Evolutionary conservation across 2,329 filamentous ascomycete species (phyloP), one percentile per base, ranked within the genome.

Genomic region (Colletotrichum euphorbiae): DNA sequence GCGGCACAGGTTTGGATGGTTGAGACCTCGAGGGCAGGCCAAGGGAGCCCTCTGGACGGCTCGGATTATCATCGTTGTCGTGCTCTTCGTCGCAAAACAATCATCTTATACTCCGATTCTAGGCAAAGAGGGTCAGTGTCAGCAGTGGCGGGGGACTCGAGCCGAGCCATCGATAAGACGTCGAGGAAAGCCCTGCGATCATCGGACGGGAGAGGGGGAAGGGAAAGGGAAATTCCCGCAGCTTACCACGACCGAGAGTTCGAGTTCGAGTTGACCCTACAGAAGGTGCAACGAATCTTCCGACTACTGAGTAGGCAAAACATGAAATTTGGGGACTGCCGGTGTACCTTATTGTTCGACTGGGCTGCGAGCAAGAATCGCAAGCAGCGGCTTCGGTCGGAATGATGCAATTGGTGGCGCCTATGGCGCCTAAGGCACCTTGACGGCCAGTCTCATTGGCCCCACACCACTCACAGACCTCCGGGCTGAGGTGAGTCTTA

Each of bases 41-140:
- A 69, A 33, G 17, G 67, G 63, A 69, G 63, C 52, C 63, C 57
- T 69, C 17, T 66, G 58, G n/a, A 62, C 45, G 62, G 62, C 67
- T 67, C 67, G 56, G 51, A 67, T 61, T 61, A 69, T 67, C 67
- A 69, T 69, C 63, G 67, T 69, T 59, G 36, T 66, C 66, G 66
- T 69, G 62, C 61, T 15, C 55, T 33, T 33, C 55, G 67, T 43
- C 67, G 62, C 63, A 67, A 28, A 19, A 62, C 62, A 45, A 68
- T 62, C 67, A 69, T 69, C 36, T 69, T 69, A 11, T 33, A 59
- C 17, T 43, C 36, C n/a, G 8, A 12, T 13, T 55, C 66, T 69
- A 40, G 40, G 42, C 2, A 31, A 13, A 52, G 21, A 9, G n/a
- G 17, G 54, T 69, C 48, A 69, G 61, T 12, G 54, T 69, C 48